These are phyloP conservation scores for Panellus pusillus DNA, from an alignment of 768 basidiomycete species.

Conservation along the genomic window DNA sequence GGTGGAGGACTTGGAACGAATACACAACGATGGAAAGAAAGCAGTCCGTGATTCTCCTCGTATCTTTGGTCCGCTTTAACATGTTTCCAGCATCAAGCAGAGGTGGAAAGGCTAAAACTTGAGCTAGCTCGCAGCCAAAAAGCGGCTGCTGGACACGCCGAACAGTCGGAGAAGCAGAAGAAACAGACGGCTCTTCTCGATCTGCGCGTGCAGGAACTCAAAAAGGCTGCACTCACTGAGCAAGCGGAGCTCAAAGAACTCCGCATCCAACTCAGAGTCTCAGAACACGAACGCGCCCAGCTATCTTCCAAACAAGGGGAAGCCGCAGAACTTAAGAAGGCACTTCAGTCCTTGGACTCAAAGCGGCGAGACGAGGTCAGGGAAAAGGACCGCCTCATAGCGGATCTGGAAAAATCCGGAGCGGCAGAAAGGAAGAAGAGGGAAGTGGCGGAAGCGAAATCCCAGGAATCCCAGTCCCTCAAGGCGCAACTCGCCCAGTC, in stretches of 20 bases:
- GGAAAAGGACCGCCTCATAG: conserved; percentile 53
- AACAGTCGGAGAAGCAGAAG: conserved; percentile 60
- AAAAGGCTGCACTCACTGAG: conserved; percentile 46
- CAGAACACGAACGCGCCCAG: conserved; percentile 59
- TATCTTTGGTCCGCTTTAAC: not conserved
- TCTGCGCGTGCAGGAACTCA: conserved; percentile 60
- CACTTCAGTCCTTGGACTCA: conserved; percentile 47
- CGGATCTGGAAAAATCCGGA: conserved; percentile 55
- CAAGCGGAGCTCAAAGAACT: conserved; percentile 66
- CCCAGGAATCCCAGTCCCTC: conserved; percentile 36
- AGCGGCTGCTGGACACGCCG: conserved; percentile 46
- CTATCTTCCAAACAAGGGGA: conserved; percentile 54
- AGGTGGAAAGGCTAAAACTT: conserved; percentile 57
- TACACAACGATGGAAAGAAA: conserved; percentile 69
- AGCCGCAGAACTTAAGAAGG: conserved; percentile 48
- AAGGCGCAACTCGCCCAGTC: conserved; percentile 38
- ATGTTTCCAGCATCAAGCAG: conserved; percentile 51
- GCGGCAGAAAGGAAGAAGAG: conserved; percentile 50
- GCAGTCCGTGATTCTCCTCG: conserved; percentile 40
- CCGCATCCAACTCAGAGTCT: conserved; percentile 53
- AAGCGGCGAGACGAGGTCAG: conserved; percentile 55
- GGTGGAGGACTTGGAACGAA: conserved; percentile 60
- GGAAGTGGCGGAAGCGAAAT: conserved; percentile 44
- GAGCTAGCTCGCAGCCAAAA: conserved; percentile 55
- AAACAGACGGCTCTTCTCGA: conserved; percentile 61